Base-by-base conservation (phyloP, 2,329 filamentous ascomycete species). In the Fusarium newnesense region DNA sequence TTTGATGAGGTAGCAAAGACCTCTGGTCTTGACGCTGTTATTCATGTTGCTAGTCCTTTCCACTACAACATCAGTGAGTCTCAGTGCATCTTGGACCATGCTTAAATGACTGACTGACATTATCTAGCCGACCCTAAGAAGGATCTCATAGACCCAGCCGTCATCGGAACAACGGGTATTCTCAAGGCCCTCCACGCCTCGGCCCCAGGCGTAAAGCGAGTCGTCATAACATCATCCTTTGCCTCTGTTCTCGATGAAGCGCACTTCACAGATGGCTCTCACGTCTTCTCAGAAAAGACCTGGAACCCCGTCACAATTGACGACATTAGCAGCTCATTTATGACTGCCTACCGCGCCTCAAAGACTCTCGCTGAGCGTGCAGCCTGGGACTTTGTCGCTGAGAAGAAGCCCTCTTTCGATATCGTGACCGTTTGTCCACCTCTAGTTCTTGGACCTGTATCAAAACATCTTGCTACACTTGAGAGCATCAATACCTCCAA, bases 151-250 rank as follows among this genome's bases (percentile, higher is more conserved):
- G 86, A 90, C 74, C 89, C 89, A 3, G 89, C 89, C 9, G 81
- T 90, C 50, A 82, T 86, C 60, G 90, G 88, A 70, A 90, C 88
- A 2, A 93, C 91, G 73, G 92, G 92, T 39, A 90, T 96, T 62
- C 90, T 94, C 40, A 88, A 91, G 73, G 91, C 93, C 24, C 86
- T 96, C 70, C 90, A 92, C 77, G 84, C 85, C 69, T 72, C 88
- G 79, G 78, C 87, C 2, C 87, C 87, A 1, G 72, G 73, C 10
- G 93, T 97, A 59, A 94, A 91, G 83, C 88, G 91, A 67, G 92
- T 97, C 19, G 91, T 93, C 63, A 80, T 91, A 52, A 90, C 87
- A 21, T 87, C 85, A 42, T 89, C 87, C 39, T 89, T 89, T 78
- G 87, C 87, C 26, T 83, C 87, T 69, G 85, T 89, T 73, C 50